Base-by-base conservation (phyloP, 345 rosid genomes). In the Salix viminalis region DNA sequence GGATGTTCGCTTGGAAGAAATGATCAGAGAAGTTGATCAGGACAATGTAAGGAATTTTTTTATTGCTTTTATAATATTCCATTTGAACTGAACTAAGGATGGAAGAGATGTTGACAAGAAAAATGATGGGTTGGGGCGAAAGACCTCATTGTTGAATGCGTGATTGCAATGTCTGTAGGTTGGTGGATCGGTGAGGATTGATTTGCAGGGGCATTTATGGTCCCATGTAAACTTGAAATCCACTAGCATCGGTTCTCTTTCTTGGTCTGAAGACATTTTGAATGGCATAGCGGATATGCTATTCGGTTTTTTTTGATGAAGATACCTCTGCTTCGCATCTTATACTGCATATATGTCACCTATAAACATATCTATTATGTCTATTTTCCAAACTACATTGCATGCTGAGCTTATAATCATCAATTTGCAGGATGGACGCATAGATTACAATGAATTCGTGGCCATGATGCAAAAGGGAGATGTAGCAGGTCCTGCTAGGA, bases 361-460 rank as follows among this genome's bases (percentile, higher is more conserved):
- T 23, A 4, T 30, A 39, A 50, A 70, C 5, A 5, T 7, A 9
- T 56, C 26, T n/a, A 3, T n/a, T 0, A 23, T 28, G 42, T 48
- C 37, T 18, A 62, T 62, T 66, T 36, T 19, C 68, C 23, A 16
- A 16, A 56, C 21, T 8, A 11, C 16, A 12, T n/a, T 36, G 39
- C 21, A 58, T 54, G 75, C 28, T 62, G 41, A 42, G 54, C 34
- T 44, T 2, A 7, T 62, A 19, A n/a, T 44, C 56, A 62, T 28
- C 5, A 61, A 56, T 42, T 69, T 26, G 70, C 80, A 81, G 84
- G 84, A 81, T 46, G 84, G 84, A 58, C 69, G 72, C 62, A 81
- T 81, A 32, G 84, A 81, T 81, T 81, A 81, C 84, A 81, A 81
- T 26, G 84, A 81, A 77, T 81, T 81, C 48, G 84, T 81, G 72